Conservation (phyloP, 495 filamentous ascomycete genomes). For the Xylaria palmicola region DNA sequence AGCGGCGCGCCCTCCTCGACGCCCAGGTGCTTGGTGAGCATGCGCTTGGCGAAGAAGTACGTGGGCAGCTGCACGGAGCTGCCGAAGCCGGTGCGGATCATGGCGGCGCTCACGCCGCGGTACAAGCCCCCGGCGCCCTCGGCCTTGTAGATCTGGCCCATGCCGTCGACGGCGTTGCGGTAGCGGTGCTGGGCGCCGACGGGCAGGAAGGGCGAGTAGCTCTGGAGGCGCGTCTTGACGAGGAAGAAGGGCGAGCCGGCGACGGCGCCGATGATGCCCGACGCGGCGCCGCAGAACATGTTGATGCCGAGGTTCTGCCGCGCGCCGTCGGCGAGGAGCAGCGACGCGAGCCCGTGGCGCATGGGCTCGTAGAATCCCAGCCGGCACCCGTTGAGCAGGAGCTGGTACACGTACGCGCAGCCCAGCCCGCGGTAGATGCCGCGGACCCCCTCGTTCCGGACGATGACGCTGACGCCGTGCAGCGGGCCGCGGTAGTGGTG, state of each 20-base stretch:
- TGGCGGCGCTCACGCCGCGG: slow-evolving; percentile 87
- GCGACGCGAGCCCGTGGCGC: slow-evolving; percentile 60
- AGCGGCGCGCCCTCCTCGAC: slow-evolving; percentile 90
- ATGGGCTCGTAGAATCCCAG: slow-evolving; percentile 98
- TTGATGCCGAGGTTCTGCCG: slow-evolving; percentile 86
- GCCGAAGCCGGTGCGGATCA: slow-evolving; percentile 94
- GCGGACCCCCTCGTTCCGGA: slow-evolving; percentile 82
- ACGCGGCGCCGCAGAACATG: slow-evolving; percentile 84
- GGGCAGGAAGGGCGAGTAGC: slow-evolving; percentile 88
- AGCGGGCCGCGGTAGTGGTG: slow-evolving; percentile 89
- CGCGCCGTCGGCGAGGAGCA: slow-evolving; percentile 66
- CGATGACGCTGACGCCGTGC: slow-evolving; percentile 87
- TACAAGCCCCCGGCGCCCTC: slow-evolving; percentile 86
- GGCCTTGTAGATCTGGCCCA: slow-evolving; percentile 68
- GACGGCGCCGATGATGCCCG: slow-evolving; percentile 85
- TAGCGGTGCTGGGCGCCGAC: slow-evolving; percentile 96
- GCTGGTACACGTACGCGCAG: slow-evolving; percentile 95
- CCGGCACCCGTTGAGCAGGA: slow-evolving; percentile 93
- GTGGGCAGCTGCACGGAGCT: slow-evolving; percentile 94
- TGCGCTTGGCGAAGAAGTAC: slow-evolving; percentile 95
- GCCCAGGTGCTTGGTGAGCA: slow-evolving; percentile 72
- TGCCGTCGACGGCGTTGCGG: slow-evolving; percentile 77
- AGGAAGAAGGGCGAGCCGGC: slow-evolving; percentile 96
- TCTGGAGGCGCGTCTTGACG: slow-evolving; percentile 96
- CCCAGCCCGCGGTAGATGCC: slow-evolving; percentile 89